Evolutionary conservation across 306 rosid species (phyloP).

Genomic region (Cajanus cajan): DNA sequence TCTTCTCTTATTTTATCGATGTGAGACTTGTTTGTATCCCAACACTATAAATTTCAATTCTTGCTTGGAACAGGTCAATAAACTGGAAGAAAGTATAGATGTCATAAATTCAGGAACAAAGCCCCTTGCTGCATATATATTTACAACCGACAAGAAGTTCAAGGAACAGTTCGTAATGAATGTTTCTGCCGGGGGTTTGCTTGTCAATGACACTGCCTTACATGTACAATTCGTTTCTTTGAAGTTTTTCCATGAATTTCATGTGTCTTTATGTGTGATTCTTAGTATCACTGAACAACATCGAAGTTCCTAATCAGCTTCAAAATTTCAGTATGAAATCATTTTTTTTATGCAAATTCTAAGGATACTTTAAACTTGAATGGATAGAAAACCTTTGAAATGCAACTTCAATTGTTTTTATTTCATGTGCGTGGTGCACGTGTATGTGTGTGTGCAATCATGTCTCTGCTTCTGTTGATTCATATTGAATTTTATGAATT

Average conservation of each 20-base stretch:
- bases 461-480: not conserved
- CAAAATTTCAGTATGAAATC: not conserved
- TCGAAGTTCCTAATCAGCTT: not conserved
- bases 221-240: slow-evolving; percentile 41
- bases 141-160: slow-evolving; percentile 66
- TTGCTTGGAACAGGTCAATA: slow-evolving; percentile 63
- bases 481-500: not conserved
- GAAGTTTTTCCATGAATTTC: not conserved
- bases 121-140: slow-evolving; percentile 93
- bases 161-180: slow-evolving; percentile 66
- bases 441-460: not conserved
- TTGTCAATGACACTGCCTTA: slow-evolving; percentile 70
- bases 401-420: too few species aligned
- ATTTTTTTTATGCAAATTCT: too few species aligned
- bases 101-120: slow-evolving; percentile 76
- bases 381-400: too few species aligned
- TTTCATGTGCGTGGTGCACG: too few species aligned
- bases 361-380: not conserved
- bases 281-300: not conserved
- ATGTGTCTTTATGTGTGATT: not conserved
- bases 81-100: slow-evolving; percentile 75
- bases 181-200: slow-evolving; percentile 81
- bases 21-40: too few species aligned
- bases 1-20: too few species aligned
- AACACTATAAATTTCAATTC: too few species aligned